These are phyloP conservation scores for Cymbidium sinense DNA, from an alignment of 106 monocot species.

Conservation along the genomic window DNA sequence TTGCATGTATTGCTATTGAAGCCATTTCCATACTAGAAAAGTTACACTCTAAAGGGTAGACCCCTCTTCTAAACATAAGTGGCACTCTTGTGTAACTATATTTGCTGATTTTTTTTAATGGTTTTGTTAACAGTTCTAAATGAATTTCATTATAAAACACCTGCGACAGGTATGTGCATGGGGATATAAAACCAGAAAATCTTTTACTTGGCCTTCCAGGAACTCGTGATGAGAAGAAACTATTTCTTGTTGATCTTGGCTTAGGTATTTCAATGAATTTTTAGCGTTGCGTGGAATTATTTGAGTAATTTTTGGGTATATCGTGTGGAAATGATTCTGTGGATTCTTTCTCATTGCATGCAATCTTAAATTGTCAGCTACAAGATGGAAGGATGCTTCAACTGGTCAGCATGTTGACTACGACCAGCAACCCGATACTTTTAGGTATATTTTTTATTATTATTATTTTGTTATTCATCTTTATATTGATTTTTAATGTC, in stretches of 20 bases:
- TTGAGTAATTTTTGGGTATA: neutral
- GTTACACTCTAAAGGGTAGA: constrained; percentile 73
- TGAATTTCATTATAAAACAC: neutral
- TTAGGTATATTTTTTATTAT: constrained; percentile 32
- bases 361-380: constrained; percentile 36
- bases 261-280: constrained; percentile 44
- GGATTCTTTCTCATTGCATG: neutral
- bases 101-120: neutral
- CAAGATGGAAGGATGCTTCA: constrained; percentile 63
- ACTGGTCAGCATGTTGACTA: constrained; percentile 60
- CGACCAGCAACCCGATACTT: constrained; percentile 84
- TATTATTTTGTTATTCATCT: neutral
- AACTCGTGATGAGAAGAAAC: constrained; percentile 80
- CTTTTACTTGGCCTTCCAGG: constrained; percentile 87
- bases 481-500: neutral
- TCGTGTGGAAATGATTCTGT: neutral
- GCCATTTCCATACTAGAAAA: constrained; percentile 75
- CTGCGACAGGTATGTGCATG: constrained; percentile 79
- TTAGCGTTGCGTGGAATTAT: neutral
- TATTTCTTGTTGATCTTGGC: constrained; percentile 96
- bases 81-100: neutral
- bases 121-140: neutral
- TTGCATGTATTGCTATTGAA: constrained; percentile 74
- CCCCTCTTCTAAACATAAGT: neutral
- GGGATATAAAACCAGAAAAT: constrained; percentile 97